phyloP scores from a whole-genome alignment of 148 eudicot species.

The Fallopia convolvulus region DNA sequence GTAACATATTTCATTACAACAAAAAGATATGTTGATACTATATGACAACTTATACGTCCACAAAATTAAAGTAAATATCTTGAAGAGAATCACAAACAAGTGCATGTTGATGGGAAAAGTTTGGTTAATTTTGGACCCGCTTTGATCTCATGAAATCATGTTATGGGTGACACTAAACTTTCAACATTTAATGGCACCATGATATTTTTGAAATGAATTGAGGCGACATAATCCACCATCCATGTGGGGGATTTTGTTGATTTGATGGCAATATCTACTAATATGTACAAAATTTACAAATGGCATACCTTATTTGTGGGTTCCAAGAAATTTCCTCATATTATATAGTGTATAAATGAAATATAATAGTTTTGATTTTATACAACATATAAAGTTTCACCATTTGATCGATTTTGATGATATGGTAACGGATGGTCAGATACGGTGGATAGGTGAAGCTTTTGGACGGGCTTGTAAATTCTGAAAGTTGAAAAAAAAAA shows the following conservation, averaged over 20 bases:
- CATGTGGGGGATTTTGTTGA: neutral
- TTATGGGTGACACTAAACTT: neutral
- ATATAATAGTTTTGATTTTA: neutral
- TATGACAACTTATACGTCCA: neutral
- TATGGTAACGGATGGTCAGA: neutral
- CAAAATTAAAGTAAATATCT: neutral
- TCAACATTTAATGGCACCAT: neutral
- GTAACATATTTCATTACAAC: neutral
- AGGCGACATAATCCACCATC: conserved; percentile 5
- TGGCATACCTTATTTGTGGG: neutral
- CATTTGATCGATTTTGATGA: neutral
- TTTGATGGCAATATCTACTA: neutral
- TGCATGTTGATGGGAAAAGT: neutral
- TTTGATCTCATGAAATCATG: neutral
- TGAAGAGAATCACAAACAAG: neutral
- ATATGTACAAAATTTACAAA: neutral
- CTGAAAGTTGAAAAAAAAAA: neutral
- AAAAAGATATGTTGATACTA: neutral
- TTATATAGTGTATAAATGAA: neutral
- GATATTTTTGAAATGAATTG: neutral
- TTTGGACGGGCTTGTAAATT: neutral
- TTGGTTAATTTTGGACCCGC: conserved; percentile 6
- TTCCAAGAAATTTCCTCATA: neutral
- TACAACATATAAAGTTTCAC: neutral
- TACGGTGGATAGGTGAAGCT: neutral